Conservation (phyloP, 2,329 filamentous ascomycete species). For the Neopestalotiopsis rosae region DNA sequence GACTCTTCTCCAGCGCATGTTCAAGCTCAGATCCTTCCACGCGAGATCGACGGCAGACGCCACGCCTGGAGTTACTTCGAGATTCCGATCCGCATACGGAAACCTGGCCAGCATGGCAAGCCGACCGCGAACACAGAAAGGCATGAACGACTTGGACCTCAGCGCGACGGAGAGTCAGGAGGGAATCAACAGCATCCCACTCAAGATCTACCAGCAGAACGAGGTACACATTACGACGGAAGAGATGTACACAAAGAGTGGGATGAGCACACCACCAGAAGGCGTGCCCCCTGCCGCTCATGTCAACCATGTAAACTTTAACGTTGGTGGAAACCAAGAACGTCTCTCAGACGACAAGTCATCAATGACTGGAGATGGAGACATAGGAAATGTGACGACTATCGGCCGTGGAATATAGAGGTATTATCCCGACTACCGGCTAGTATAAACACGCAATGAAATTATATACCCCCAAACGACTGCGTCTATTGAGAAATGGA, state of each 20-base stretch:
- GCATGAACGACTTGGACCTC: slow-evolving; percentile 20
- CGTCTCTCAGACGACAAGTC: background rate
- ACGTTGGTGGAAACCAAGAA: background rate
- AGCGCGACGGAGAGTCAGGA: slow-evolving; percentile 42
- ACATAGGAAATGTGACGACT: background rate
- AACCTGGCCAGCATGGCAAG: slow-evolving; percentile 23
- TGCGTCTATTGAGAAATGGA: background rate
- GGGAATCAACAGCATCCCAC: slow-evolving; percentile 41
- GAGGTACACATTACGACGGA: slow-evolving; percentile 36
- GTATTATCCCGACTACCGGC: background rate
- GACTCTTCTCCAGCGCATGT: slow-evolving; percentile 45
- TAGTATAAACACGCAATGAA: background rate
- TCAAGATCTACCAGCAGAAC: slow-evolving; percentile 43
- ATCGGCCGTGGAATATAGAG: slow-evolving; percentile 2
- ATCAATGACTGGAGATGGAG: background rate
- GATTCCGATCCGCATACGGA: slow-evolving; percentile 33
- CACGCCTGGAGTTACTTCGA: slow-evolving; percentile 27
- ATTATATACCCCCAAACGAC: background rate
- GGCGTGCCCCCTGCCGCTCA: background rate
- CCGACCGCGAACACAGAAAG: slow-evolving; percentile 26
- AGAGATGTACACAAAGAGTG: background rate
- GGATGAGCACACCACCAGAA: background rate
- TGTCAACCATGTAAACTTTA: background rate
- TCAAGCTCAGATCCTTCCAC: slow-evolving; percentile 41
- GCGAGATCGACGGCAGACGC: slow-evolving; percentile 33